These are phyloP conservation scores for Hypoxylon sp. DNA, from an alignment of 2,329 filamentous ascomycete genomes.

Conservation along the genomic window DNA sequence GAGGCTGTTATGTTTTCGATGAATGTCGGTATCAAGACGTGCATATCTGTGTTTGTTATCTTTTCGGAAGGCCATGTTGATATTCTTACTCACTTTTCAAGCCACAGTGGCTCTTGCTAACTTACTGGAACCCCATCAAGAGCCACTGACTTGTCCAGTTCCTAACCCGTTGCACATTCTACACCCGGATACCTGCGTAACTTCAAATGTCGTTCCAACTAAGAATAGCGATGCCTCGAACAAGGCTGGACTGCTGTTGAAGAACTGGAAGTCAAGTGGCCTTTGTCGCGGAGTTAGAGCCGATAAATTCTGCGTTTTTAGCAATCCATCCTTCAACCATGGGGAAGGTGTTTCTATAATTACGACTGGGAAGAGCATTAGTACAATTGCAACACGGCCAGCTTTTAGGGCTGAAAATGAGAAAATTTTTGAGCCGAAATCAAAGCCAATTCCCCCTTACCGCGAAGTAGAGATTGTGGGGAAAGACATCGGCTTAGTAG, in stretches of 20 bases:
- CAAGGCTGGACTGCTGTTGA: neutral
- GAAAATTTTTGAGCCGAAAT: neutral
- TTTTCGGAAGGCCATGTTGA: constrained; percentile 5
- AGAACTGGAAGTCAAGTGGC: constrained; percentile 28
- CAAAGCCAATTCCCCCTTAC: constrained; percentile 29
- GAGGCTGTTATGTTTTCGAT: neutral
- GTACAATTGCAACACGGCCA: constrained; percentile 36
- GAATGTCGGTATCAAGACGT: neutral
- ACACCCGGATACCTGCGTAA: constrained; percentile 7
- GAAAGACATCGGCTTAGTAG: constrained; percentile 55
- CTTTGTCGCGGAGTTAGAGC: constrained; percentile 33
- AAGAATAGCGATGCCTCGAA: neutral
- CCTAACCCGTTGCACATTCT: constrained; percentile 7
- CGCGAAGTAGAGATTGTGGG: constrained; percentile 50
- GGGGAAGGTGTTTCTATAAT: constrained; percentile 52
- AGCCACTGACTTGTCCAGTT: constrained; percentile 22
- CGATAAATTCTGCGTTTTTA: constrained; percentile 49
- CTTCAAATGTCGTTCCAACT: neutral
- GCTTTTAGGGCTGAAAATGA: constrained; percentile 15
- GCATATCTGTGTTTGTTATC: neutral
- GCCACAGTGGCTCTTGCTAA: constrained; percentile 16
- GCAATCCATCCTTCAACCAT: constrained; percentile 45
- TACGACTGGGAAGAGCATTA: constrained; percentile 48
- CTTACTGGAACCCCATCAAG: constrained; percentile 1
- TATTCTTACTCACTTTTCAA: constrained; percentile 17